A percentile compares a stretch with the other conserved stretches of the same genome.
Evolutionary conservation across 1,139 yeast genomes (phyloP).

Genomic region (Wickerhamomyces sp.): DNA sequence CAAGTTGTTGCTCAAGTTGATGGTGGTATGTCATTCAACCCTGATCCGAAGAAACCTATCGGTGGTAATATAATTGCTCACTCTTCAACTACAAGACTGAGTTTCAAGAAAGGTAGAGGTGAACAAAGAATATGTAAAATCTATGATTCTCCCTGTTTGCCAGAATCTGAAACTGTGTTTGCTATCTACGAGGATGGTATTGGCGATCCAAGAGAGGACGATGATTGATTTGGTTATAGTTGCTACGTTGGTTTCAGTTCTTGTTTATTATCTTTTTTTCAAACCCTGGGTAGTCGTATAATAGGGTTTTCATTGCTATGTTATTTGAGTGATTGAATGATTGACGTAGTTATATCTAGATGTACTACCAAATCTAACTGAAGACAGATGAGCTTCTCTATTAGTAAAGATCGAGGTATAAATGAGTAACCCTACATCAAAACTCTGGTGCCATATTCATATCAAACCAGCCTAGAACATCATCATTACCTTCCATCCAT

Average conservation of each 20-base stretch:
- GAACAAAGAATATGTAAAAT: constrained; percentile 92
- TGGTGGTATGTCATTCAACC: constrained; percentile 81
- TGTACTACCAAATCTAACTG: too few relatives aligned
- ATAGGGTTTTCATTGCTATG: neutral
- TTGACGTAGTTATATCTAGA: too few relatives aligned
- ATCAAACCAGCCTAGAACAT: constrained; percentile 95
- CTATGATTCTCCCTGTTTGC: constrained; percentile 92
- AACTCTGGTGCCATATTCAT: constrained; percentile 57
- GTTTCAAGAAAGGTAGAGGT: constrained; percentile 84
- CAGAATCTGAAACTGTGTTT: constrained; percentile 92
- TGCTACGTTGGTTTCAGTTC: neutral
- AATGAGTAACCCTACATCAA: constrained; percentile 18
- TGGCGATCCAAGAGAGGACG: constrained; percentile 89
- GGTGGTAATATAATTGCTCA: constrained; percentile 99
- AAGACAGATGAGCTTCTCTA: too few relatives aligned
- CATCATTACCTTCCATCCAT: constrained; percentile 83
- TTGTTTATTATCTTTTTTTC: neutral
- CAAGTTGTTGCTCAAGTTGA: constrained; percentile 99
- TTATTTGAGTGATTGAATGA: too few relatives aligned
- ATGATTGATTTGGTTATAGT: constrained; percentile 27
- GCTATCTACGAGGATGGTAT: constrained; percentile 97
- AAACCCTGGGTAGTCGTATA: neutral
- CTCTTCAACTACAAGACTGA: constrained; percentile 87
- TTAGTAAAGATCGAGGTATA: too few relatives aligned
- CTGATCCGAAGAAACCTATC: constrained; percentile 98